phyloP scores from a whole-genome alignment of 2,329 filamentous ascomycete genomes.

The Pseudocercospora macadamiae region DNA sequence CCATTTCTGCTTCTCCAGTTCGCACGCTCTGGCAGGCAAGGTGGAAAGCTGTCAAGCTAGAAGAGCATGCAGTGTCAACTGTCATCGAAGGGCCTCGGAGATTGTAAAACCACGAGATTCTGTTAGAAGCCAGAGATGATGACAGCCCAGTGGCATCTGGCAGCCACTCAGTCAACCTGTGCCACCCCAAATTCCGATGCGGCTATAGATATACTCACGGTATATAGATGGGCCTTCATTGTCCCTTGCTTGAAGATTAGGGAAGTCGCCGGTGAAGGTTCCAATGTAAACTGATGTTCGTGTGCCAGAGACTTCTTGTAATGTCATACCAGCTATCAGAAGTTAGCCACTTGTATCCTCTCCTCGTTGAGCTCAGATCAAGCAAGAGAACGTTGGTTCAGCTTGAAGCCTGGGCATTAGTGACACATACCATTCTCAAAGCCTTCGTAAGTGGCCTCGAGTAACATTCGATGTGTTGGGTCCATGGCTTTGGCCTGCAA shows the following conservation, averaged over 20 bases:
- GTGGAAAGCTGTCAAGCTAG: slow-evolving; percentile 19
- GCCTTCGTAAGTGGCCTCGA: slow-evolving; percentile 15
- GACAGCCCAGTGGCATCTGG: slow-evolving; percentile 9
- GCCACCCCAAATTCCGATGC: too few species aligned
- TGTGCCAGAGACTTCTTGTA: slow-evolving; percentile 15
- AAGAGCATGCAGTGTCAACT: slow-evolving; percentile 21
- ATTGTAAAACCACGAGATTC: slow-evolving; percentile 25
- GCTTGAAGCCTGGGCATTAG: background rate
- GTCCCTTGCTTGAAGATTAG: slow-evolving; percentile 9
- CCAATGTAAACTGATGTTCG: slow-evolving; percentile 22
- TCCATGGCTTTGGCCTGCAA: slow-evolving; percentile 10
- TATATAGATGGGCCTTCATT: slow-evolving; percentile 11
- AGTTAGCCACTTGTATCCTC: too few species aligned
- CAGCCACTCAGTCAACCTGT: background rate
- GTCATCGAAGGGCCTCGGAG: slow-evolving; percentile 22
- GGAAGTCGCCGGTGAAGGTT: slow-evolving; percentile 22
- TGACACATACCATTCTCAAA: slow-evolving; percentile 15
- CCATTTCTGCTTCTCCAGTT: slow-evolving; percentile 13
- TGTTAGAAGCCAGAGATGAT: slow-evolving; percentile 18
- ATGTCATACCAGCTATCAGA: slow-evolving; percentile 12
- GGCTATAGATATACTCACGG: background rate
- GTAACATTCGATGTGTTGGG: slow-evolving; percentile 12
- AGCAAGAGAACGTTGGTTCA: too few species aligned
- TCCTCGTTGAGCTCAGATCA: too few species aligned
- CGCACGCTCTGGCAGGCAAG: slow-evolving; percentile 19